Base-by-base conservation (phyloP, 495 filamentous ascomycete species). In the Penicillium samsonianum region DNA sequence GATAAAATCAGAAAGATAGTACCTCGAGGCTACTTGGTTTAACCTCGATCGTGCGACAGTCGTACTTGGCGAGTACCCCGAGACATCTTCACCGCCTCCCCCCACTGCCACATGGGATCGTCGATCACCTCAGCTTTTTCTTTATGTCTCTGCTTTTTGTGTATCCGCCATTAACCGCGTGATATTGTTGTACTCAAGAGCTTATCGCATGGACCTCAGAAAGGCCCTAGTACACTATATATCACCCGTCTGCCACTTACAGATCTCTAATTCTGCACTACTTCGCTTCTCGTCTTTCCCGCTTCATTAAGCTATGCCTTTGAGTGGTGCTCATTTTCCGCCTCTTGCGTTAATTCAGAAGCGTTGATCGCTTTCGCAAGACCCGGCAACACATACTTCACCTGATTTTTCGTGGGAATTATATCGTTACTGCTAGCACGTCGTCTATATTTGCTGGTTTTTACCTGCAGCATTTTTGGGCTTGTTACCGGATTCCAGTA, bases 271-370 rank as follows among this genome's bases (percentile, higher is more conserved):
- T 9, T 42, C 17, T 11, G 2, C 22, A 42, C 38, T 50, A 19
- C 33, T n/a, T 30, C 16, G 2, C 23, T 14, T 11, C 22, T 28
- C 23, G 16, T 41, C 16, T 16, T 53, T 25, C 17, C 10, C 1
- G n/a, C 17, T 20, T 22, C 9, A 52, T 50, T 44, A 59, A 62
- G 51, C 51, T 62, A 69, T 64, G 67, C 46, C 55, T 57, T 43
- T 42, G 16, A 54, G 41, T 17, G 45, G n/a, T 38, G 12, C 47
- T 43, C 53, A 40, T 31, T 46, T 53, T 46, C 54, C 53, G 44
- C 47, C 58, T 52, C 50, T 59, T 57, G 60, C 55, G 46, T 53
- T 63, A 30, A 66, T 61, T 47, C 52, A 53, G 26, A 61, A 59
- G 56, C 63, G 60, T 31, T 68, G 63, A 68, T 62, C 41, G 30